Conservation (phyloP, 371 early-diverging fungal species). For the Mortierella sp. region DNA sequence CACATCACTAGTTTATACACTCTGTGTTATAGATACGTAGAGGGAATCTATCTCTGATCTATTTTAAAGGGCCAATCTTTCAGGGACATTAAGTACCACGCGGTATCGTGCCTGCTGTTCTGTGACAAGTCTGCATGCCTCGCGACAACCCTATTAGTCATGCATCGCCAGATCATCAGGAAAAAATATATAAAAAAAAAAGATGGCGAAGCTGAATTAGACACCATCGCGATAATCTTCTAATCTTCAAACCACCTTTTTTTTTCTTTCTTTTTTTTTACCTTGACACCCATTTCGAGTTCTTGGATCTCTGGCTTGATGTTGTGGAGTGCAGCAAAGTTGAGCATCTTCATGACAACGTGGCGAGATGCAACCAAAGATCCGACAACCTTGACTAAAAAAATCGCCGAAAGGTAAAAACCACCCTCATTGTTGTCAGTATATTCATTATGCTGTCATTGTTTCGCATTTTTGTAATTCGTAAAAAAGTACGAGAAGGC, state of each 20-base stretch:
- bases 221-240: too few species aligned
- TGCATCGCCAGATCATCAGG: neutral
- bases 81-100: constrained; percentile 38
- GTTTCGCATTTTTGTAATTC: neutral
- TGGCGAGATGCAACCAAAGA: constrained; percentile 62
- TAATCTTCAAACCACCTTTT: too few species aligned
- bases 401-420: neutral
- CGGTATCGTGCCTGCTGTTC: constrained; percentile 43
- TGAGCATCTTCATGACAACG: constrained; percentile 60
- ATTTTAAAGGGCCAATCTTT: constrained; percentile 15
- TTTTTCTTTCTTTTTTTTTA: constrained; percentile 13
- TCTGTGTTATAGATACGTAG: too few species aligned
- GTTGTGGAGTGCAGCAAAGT: constrained; percentile 65
- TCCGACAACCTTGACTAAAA: constrained; percentile 54
- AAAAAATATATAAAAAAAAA: neutral
- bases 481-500: neutral
- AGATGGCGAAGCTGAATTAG: neutral
- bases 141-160: constrained; percentile 30
- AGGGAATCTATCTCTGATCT: too few species aligned
- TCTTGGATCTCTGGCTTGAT: constrained; percentile 66
- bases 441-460: neutral
- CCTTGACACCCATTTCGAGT: constrained; percentile 38
- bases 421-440: too few species aligned
- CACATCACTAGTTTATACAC: too few species aligned
- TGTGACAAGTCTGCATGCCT: constrained; percentile 36